Percentiles rank a stretch among this genome's conserved stretches.
These are phyloP conservation scores for Calonectria ilicicola DNA, from an alignment of 2,329 filamentous ascomycete genomes.

Conservation along the genomic window DNA sequence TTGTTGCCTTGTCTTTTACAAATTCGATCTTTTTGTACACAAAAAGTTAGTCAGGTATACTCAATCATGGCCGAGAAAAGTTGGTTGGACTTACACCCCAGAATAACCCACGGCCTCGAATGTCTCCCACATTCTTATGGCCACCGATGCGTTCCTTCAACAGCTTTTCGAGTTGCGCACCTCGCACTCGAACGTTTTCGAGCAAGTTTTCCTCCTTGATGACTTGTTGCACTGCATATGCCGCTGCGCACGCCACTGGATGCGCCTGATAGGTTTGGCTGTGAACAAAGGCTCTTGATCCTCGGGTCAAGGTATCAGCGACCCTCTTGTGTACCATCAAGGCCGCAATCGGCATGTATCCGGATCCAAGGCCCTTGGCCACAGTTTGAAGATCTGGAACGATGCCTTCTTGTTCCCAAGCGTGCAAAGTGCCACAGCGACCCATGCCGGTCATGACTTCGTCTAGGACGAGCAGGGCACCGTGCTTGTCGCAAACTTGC, in stretches of 20 bases:
- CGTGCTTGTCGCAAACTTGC: conserved; percentile 65
- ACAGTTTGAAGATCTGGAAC: conserved; percentile 74
- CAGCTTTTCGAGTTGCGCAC: background rate
- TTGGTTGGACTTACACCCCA: conserved; percentile 35
- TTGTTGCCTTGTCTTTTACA: conserved; percentile 41
- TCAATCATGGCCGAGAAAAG: background rate
- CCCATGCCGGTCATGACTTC: conserved; percentile 79
- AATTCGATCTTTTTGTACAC: conserved; percentile 41
- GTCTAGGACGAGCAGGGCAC: conserved; percentile 66
- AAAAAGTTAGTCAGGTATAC: background rate
- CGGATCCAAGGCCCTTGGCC: conserved; percentile 71
- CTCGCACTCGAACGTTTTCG: conserved; percentile 21
- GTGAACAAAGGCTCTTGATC: conserved; percentile 59
- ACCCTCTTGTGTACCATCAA: conserved; percentile 26
- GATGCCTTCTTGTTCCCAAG: conserved; percentile 69
- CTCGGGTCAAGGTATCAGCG: conserved; percentile 19
- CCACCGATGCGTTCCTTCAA: conserved; percentile 17
- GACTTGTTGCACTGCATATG: conserved; percentile 49
- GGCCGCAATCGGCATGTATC: conserved; percentile 31
- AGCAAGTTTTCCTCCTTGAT: conserved; percentile 32
- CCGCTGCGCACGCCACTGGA: conserved; percentile 53
- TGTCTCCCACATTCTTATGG: conserved; percentile 33
- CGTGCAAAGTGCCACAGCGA: conserved; percentile 70
- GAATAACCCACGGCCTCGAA: conserved; percentile 35
- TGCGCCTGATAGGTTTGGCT: conserved; percentile 67